Percentiles rank a stretch among this genome's conserved stretches.
phyloP scores from a whole-genome alignment of 768 basidiomycete genomes.

The Cystofilobasidium bisporidii region DNA sequence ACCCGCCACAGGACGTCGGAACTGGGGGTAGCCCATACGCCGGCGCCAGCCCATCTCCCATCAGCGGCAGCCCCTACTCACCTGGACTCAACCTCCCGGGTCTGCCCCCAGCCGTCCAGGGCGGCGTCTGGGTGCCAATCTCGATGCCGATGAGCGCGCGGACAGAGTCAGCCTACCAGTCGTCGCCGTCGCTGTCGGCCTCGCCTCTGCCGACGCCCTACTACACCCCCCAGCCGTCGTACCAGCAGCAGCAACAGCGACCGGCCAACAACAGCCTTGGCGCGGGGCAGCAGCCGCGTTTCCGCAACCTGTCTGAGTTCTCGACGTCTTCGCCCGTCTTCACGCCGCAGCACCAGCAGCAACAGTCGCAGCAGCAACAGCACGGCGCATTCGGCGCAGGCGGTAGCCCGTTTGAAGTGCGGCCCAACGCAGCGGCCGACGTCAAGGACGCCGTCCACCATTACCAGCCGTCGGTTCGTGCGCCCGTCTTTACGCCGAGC shows the following conservation, averaged over 20 bases:
- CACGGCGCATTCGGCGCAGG: not conserved
- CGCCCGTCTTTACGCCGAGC: not conserved
- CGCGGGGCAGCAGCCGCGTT: not conserved
- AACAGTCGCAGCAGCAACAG: not conserved
- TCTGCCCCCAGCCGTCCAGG: not conserved
- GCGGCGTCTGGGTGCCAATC: slow-evolving; percentile 11
- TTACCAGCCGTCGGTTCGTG: not conserved
- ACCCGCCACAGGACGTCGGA: not conserved
- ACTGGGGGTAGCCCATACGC: not conserved
- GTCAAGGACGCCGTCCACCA: not conserved
- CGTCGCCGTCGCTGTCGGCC: not conserved
- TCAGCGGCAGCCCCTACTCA: slow-evolving; percentile 1
- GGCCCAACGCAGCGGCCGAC: not conserved
- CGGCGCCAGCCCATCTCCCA: not conserved
- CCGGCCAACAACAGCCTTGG: not conserved
- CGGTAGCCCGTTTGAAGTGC: not conserved
- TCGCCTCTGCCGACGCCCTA: not conserved
- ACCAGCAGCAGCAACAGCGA: not conserved
- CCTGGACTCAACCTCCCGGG: not conserved
- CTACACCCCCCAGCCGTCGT: not conserved
- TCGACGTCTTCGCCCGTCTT: slow-evolving; percentile 4
- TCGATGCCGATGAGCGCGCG: not conserved
- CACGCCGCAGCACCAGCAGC: not conserved
- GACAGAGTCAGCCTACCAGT: not conserved
- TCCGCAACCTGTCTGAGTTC: slow-evolving; percentile 18